phyloP scores from a whole-genome alignment of 225 moss, liverwort and hornwort species.

The Marchantia polymorpha region DNA sequence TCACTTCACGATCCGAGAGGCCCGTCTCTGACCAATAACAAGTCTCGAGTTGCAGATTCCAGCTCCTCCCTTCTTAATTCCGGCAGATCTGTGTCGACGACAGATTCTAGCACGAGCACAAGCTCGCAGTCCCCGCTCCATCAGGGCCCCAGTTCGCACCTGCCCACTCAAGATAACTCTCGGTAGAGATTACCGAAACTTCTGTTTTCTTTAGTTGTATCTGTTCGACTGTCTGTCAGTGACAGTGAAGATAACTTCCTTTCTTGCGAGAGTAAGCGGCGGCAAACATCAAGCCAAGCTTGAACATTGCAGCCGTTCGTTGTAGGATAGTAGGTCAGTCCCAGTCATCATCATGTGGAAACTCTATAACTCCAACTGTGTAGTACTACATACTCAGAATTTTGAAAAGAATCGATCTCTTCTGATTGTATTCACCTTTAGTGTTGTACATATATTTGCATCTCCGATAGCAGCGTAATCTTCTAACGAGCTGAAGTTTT shows the following conservation, averaged over 20 bases:
- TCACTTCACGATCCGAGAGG: constrained; percentile 5
- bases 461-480: background rate
- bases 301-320: constrained; percentile 16
- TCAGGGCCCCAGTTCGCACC: constrained; percentile 4
- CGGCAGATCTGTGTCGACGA: background rate
- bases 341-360: constrained; percentile 11
- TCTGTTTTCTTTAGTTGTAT: background rate
- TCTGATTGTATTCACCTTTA: constrained; percentile 12
- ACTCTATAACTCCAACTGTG: constrained; percentile 14
- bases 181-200: background rate
- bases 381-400: constrained; percentile 24
- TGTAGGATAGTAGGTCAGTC: constrained; percentile 23
- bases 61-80: constrained; percentile 1
- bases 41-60: constrained; percentile 19
- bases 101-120: constrained; percentile 14
- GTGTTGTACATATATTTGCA: constrained; percentile 9
- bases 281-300: constrained; percentile 17
- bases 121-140: constrained; percentile 15
- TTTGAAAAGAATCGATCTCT: constrained; percentile 23
- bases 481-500: background rate
- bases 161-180: constrained; percentile 3
- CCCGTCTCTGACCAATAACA: background rate
- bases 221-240: background rate
- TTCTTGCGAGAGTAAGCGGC: background rate
- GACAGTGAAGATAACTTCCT: constrained; percentile 9